These are phyloP conservation scores for Globisporangium recalcitrans DNA, from an alignment of 352 stramenopile genomes.

Conservation along the genomic window DNA sequence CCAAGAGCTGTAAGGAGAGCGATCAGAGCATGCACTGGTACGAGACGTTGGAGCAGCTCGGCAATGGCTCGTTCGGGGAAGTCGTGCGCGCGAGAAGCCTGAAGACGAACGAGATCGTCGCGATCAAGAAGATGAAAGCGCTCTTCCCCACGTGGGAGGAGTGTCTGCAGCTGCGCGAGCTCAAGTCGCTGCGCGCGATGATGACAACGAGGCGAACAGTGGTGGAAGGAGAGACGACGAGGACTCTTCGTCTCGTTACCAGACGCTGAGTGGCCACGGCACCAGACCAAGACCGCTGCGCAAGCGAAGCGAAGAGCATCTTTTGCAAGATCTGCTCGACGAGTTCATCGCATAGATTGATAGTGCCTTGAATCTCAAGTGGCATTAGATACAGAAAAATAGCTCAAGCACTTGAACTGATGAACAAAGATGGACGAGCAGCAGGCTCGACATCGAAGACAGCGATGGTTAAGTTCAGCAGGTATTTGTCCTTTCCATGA, in stretches of 20 bases:
- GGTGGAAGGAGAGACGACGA: neutral
- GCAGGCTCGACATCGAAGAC: neutral
- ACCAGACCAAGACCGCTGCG: neutral
- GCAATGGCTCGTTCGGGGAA: conserved; percentile 92
- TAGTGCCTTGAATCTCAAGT: neutral
- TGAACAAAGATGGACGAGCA: neutral
- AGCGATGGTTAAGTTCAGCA: conserved; percentile 42
- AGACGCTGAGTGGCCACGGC: neutral
- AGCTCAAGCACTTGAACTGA: neutral
- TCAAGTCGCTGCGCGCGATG: conserved; percentile 62
- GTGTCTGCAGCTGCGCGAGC: conserved; percentile 75
- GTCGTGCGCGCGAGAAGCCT: conserved; percentile 89
- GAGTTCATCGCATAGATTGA: conserved; percentile 42
- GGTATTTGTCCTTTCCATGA: conserved; percentile 31
- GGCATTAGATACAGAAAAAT: neutral
- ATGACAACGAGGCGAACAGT: conserved; percentile 6
- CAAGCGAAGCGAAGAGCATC: conserved; percentile 28
- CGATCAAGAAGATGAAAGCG: conserved; percentile 85
- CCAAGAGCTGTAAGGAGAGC: neutral
- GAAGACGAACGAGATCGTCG: conserved; percentile 87
- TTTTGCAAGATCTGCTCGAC: conserved; percentile 71
- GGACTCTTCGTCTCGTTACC: neutral
- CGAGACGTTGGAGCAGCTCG: conserved; percentile 88
- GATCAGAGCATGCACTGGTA: conserved; percentile 82
- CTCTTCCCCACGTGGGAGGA: conserved; percentile 78